phyloP scores from a whole-genome alignment of 1,139 yeast species.

The Lodderomyces metapsilosis region DNA sequence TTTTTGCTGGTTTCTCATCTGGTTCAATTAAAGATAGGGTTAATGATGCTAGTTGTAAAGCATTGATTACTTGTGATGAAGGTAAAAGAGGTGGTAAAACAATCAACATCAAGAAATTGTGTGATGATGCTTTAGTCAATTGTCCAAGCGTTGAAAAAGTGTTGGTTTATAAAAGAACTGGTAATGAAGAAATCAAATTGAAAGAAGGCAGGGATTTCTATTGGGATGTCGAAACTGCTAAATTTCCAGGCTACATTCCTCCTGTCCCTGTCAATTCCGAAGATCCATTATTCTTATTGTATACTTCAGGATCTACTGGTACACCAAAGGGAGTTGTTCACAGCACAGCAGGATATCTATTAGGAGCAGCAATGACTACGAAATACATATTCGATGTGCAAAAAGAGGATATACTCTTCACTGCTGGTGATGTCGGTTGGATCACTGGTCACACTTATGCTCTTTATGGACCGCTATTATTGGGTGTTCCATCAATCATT shows the following conservation, averaged over 20 bases:
- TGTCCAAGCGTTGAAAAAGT: conserved; percentile 83
- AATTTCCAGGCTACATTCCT: conserved; percentile 81
- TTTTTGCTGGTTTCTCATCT: conserved; percentile 95
- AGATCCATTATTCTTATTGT: conserved; percentile 89
- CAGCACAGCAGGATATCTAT: conserved; percentile 87
- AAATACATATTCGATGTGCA: conserved; percentile 92
- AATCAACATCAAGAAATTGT: conserved; percentile 86
- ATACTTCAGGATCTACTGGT: conserved; percentile 97
- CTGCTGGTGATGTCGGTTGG: conserved; percentile 99
- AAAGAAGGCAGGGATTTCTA: conserved; percentile 82
- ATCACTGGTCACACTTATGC: conserved; percentile 98
- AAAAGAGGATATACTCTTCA: conserved; percentile 82
- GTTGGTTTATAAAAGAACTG: conserved; percentile 85
- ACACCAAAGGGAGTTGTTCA: conserved; percentile 98
- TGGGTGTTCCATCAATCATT: conserved; percentile 89
- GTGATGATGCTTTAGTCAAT: conserved; percentile 83
- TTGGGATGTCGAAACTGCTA: conserved; percentile 87
- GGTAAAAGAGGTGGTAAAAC: conserved; percentile 96
- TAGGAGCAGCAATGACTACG: conserved; percentile 94
- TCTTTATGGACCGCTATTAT: conserved; percentile 84
- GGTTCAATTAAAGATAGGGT: conserved; percentile 92
- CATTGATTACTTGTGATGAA: conserved; percentile 92
- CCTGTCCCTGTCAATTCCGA: conserved; percentile 88
- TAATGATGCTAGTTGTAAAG: conserved; percentile 82
- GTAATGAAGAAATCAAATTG: conserved; percentile 64